Evolutionary conservation across 2,329 filamentous ascomycete species (phyloP).

Genomic region (Aspergillus texensis): DNA sequence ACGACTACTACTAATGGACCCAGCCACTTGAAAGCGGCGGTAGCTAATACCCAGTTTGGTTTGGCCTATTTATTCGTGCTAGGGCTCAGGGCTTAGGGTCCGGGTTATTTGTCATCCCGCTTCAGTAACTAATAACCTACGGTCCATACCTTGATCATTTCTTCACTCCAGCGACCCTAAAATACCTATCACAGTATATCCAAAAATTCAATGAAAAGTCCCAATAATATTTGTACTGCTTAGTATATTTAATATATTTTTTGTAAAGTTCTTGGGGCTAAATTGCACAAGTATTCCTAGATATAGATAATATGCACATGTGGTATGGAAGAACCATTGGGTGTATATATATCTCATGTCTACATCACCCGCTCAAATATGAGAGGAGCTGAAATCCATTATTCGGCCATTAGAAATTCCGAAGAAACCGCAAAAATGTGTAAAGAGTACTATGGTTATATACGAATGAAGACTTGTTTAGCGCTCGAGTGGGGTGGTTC

Average conservation of each 20-base stretch:
- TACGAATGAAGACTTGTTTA: too few relatives aligned
- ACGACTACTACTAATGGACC: too few relatives aligned
- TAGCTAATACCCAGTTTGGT: not conserved
- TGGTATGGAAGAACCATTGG: fast-evolving
- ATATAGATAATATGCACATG: too few relatives aligned
- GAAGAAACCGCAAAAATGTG: fast-evolving
- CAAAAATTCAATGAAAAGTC: not conserved
- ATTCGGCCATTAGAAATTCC: fast-evolving
- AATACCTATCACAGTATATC: not conserved
- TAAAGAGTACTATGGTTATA: too few relatives aligned
- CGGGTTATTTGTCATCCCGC: not conserved
- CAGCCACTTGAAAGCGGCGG: too few relatives aligned
- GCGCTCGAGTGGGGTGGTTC: too few relatives aligned
- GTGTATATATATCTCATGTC: too few relatives aligned
- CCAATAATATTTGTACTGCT: fast-evolving
- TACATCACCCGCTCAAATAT: too few relatives aligned
- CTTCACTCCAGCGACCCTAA: not conserved
- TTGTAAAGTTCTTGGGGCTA: fast-evolving
- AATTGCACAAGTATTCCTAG: too few relatives aligned
- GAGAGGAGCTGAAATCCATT: fast-evolving
- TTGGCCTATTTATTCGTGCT: fast-evolving
- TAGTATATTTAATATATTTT: not conserved
- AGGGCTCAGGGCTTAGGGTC: not conserved
- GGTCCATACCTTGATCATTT: not conserved
- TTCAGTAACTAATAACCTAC: too few relatives aligned